Base-by-base conservation (phyloP, 202 grass and related monocot genomes). In the Cymbopogon flexuosus region DNA sequence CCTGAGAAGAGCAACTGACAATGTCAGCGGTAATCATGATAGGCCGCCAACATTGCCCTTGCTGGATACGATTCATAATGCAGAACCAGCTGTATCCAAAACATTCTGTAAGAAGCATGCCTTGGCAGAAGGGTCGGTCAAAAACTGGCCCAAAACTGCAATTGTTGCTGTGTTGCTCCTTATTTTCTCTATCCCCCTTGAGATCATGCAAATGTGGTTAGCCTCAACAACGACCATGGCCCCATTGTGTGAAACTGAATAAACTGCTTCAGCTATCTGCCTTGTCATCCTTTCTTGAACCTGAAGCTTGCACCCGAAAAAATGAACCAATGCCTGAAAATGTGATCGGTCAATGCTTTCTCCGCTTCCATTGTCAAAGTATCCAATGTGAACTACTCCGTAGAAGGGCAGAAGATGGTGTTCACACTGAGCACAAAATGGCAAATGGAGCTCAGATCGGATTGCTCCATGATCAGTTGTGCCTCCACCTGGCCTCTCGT, bases 251-350 rank as follows among this genome's bases (percentile, higher is more conserved):
- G 77, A 88, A 63, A 81, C 69, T 7, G 84, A 86, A 81, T 91
- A 79, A 29, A 96, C 88, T 23, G 88, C 90, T 78, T 99, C 96
- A 47, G 89, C 96, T 91, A 99, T 91, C 82, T 99, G 96, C 72
- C 92, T 91, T 27, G 96, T 96, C 87, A 99, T 88, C 68, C 96
- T 99, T 78, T 99, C 96, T 83, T 99, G 96, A 65, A 99, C 96
- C 73, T 96, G 96, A 75, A 99, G 89, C 66, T 93, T 96, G 90
- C 92, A 99, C 2, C 88, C 96, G 37, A 85, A 99, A 66, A 88
- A 93, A 70, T 87, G 88, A 81, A 99, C 90, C 45, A 99, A 63
- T 22, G 88, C 59, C 54, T 91, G 92, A 70, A 99, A 88, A 63
- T 81, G 54, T 0, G 90, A 82, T 42, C 90, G 87, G 7, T 90